Conservation (phyloP, 2,329 filamentous ascomycete species). For the Ophiocordyceps robertsii region DNA sequence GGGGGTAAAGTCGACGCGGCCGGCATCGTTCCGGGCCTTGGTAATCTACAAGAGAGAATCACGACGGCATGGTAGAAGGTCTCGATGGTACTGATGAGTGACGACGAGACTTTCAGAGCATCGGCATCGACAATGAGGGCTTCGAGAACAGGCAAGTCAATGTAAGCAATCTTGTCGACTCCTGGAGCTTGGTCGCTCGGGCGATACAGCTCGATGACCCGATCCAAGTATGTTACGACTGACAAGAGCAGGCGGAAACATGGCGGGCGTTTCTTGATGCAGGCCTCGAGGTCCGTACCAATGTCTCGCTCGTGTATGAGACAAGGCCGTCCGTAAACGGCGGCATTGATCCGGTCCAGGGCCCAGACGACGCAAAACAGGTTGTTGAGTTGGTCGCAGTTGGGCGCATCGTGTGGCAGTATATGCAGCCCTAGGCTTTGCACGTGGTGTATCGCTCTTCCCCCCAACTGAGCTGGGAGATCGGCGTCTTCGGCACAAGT, state of each 20-base stretch:
- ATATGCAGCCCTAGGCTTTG: conserved; percentile 44
- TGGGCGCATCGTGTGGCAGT: conserved; percentile 22
- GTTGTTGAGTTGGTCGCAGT: conserved; percentile 28
- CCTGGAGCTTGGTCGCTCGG: conserved; percentile 25
- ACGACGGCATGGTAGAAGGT: conserved; percentile 51
- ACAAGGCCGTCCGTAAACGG: conserved; percentile 45
- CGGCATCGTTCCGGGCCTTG: conserved; percentile 23
- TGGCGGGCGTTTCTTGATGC: conserved; percentile 35
- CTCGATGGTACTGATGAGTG: conserved; percentile 45
- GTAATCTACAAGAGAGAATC: conserved; percentile 46
- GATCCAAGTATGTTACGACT: conserved; percentile 41
- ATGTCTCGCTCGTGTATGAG: conserved; percentile 48
- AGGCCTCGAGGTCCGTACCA: conserved; percentile 36
- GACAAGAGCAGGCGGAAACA: conserved; percentile 44
- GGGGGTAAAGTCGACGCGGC: conserved; percentile 29
- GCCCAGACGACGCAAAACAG: conserved; percentile 49
- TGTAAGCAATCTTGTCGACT: conserved; percentile 28
- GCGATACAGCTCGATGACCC: conserved; percentile 46
- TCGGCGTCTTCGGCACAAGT: conserved; percentile 39
- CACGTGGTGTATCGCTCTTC: conserved; percentile 41
- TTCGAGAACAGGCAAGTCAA: conserved; percentile 43
- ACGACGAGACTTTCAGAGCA: conserved; percentile 33
- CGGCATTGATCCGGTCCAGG: conserved; percentile 43
- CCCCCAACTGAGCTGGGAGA: conserved; percentile 37
- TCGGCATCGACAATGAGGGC: conserved; percentile 41